phyloP scores from a whole-genome alignment of 2,329 filamentous ascomycete genomes.

The Lecanicillium sp. region DNA sequence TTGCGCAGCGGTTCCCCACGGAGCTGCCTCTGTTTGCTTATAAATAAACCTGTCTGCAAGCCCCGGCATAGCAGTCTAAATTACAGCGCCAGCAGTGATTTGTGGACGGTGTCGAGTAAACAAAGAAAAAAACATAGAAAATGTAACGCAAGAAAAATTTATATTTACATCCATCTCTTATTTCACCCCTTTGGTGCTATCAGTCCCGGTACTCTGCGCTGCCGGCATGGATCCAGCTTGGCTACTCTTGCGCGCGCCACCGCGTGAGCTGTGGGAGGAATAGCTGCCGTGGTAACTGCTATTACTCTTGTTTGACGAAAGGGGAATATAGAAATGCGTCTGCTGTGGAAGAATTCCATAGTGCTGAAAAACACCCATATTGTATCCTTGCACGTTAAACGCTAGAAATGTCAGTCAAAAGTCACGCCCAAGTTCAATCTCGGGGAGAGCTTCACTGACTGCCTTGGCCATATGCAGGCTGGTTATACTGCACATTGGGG shows the following conservation, averaged over 20 bases:
- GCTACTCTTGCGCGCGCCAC: too few species aligned
- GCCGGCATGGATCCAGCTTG: slow-evolving; percentile 16
- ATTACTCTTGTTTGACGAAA: slow-evolving; percentile 39
- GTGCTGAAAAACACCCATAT: slow-evolving; percentile 50
- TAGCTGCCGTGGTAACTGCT: slow-evolving; percentile 47
- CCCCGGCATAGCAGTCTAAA: too few species aligned
- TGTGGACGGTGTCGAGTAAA: too few species aligned
- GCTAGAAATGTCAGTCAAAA: slow-evolving; percentile 28
- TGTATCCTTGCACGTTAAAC: slow-evolving; percentile 53
- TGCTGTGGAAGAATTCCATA: slow-evolving; percentile 60
- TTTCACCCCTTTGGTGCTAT: slow-evolving; percentile 35
- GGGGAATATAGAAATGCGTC: slow-evolving; percentile 52
- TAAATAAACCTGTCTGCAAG: too few species aligned
- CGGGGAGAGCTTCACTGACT: slow-evolving; percentile 48
- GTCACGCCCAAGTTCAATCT: background rate
- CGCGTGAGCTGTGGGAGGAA: slow-evolving; percentile 24
- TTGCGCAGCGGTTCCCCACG: too few species aligned
- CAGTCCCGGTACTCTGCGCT: slow-evolving; percentile 22
- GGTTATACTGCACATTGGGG: slow-evolving; percentile 64
- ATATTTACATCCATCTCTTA: background rate
- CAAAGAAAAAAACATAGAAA: background rate
- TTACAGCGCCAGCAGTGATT: too few species aligned
- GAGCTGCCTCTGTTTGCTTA: too few species aligned
- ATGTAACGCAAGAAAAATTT: background rate
- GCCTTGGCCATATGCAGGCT: slow-evolving; percentile 63